A percentile compares a stretch with the other conserved stretches of the same genome.
Evolutionary conservation across 768 basidiomycete species (phyloP).

Genomic region (Lyophyllum semitale): DNA sequence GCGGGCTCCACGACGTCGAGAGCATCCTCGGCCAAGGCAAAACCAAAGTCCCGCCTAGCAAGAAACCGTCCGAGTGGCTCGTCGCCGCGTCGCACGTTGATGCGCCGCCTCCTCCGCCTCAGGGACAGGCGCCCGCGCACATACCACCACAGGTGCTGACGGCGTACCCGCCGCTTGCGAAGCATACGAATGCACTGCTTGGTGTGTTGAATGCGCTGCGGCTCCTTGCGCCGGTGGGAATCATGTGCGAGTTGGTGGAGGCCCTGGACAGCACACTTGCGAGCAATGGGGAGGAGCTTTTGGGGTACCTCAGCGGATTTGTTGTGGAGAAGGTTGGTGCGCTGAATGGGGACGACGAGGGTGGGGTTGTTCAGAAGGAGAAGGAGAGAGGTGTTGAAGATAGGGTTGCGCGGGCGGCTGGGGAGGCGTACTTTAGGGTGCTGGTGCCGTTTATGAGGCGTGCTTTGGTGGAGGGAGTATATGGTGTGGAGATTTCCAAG

Average conservation of each 20-base stretch:
- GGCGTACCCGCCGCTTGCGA: slow-evolving; percentile 75
- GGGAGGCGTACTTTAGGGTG: slow-evolving; percentile 58
- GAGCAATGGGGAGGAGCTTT: slow-evolving; percentile 43
- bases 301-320: slow-evolving; percentile 41
- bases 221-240: slow-evolving; percentile 69
- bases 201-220: slow-evolving; percentile 79
- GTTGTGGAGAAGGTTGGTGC: slow-evolving; percentile 5
- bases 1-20: slow-evolving; percentile 39
- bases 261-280: slow-evolving; percentile 57
- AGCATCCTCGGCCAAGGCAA: slow-evolving; percentile 6
- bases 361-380: slow-evolving; percentile 12
- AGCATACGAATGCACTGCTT: slow-evolving; percentile 71
- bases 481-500: slow-evolving; percentile 39
- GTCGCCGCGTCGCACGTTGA: slow-evolving; percentile 34
- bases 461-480: slow-evolving; percentile 77
- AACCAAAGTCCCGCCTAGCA: neutral
- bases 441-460: slow-evolving; percentile 72
- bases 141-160: slow-evolving; percentile 72
- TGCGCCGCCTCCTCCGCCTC: slow-evolving; percentile 20
- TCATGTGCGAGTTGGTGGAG: slow-evolving; percentile 49
- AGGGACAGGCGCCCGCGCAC: slow-evolving; percentile 46
- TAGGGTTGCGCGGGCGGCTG: slow-evolving; percentile 45
- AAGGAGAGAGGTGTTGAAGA: slow-evolving; percentile 28
- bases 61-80: slow-evolving; percentile 54
- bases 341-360: neutral